phyloP scores from a whole-genome alignment of 768 basidiomycete genomes.

The Pleurotus eryngii region DNA sequence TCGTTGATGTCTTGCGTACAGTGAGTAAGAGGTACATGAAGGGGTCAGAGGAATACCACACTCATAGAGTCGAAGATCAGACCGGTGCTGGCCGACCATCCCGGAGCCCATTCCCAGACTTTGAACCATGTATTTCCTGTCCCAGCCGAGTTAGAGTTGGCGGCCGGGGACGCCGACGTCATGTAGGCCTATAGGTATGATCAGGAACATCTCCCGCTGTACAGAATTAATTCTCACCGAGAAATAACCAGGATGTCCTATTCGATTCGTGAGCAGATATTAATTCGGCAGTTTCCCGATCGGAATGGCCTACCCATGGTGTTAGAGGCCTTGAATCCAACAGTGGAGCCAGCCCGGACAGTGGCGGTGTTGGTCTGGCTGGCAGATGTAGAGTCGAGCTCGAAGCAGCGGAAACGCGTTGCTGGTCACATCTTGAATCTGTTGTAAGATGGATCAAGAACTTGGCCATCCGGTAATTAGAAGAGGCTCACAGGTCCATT shows the following conservation, averaged over 20 bases:
- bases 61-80: conserved; percentile 27
- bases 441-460: background rate
- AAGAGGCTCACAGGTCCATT: conserved; percentile 24
- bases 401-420: conserved; percentile 34
- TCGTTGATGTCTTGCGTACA: conserved; percentile 22
- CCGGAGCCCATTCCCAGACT: conserved; percentile 38
- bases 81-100: conserved; percentile 25
- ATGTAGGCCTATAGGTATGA: conserved; percentile 32
- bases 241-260: conserved; percentile 25
- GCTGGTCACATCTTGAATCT: conserved; percentile 33
- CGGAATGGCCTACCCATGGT: conserved; percentile 19
- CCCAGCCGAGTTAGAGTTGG: conserved; percentile 36
- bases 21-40: background rate
- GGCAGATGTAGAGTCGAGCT: conserved; percentile 26
- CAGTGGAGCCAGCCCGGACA: conserved; percentile 27
- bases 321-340: conserved; percentile 29
- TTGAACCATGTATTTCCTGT: conserved; percentile 43
- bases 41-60: conserved; percentile 7
- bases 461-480: background rate
- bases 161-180: conserved; percentile 27
- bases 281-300: background rate
- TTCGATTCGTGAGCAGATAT: background rate
- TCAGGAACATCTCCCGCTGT: background rate
- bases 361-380: conserved; percentile 24
- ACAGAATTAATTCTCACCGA: conserved; percentile 7